phyloP scores from a whole-genome alignment of 2,329 filamentous ascomycete genomes.

The Gnomoniopsis smithogilvyi region DNA sequence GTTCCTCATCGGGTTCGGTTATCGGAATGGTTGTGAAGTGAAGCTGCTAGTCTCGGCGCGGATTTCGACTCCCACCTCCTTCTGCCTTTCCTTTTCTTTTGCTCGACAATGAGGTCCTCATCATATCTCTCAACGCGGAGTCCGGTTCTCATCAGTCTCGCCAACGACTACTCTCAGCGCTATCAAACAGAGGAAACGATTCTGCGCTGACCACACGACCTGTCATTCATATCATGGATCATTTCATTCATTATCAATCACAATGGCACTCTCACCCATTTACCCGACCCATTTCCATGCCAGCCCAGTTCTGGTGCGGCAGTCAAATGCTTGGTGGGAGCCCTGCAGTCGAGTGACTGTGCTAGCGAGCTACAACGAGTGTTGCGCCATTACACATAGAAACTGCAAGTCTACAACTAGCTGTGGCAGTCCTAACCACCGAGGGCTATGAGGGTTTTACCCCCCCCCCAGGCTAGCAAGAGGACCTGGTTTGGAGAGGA shows the following conservation, averaged over 20 bases:
- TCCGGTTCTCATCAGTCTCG: no score
- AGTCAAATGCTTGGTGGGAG: not conserved
- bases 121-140: not conserved
- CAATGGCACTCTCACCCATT: not conserved
- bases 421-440: not conserved
- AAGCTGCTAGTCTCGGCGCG: not conserved
- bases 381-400: not conserved
- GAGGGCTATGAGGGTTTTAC: no score
- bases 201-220: not conserved
- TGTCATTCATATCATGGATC: not conserved
- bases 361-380: not conserved
- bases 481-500: not conserved
- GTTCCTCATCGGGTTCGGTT: not conserved
- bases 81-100: not conserved
- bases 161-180: not conserved
- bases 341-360: not conserved
- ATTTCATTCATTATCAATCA: not conserved
- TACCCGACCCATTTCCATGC: not conserved
- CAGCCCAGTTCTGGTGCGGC: not conserved
- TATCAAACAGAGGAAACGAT: not conserved
- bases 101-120: not conserved
- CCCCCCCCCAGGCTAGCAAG: not conserved
- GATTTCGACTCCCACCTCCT: not conserved
- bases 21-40: not conserved
- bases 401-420: not conserved